A percentile compares a stretch with the other conserved stretches of the same genome.
Conservation (phyloP, 2,329 filamentous ascomycete genomes). For the Epichloe uncinata region DNA sequence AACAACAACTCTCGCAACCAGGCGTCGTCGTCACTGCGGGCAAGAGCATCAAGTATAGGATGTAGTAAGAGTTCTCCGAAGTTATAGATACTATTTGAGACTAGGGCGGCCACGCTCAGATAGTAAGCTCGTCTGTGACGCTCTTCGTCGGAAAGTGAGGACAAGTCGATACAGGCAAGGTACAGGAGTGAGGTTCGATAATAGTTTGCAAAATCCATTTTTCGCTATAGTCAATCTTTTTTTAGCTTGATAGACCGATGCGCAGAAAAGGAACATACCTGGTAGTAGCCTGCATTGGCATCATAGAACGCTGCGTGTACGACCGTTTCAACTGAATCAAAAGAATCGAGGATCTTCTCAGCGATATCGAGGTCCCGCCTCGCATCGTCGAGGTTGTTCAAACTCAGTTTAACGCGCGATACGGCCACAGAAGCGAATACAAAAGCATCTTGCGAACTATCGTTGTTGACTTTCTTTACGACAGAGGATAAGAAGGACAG, state of each 20-base stretch:
- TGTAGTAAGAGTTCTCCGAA: constrained; percentile 98
- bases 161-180: constrained; percentile 85
- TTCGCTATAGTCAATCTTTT: constrained; percentile 31
- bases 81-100: constrained; percentile 96
- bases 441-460: constrained; percentile 86
- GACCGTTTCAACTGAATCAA: constrained; percentile 89
- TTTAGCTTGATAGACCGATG: neutral
- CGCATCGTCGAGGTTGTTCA: constrained; percentile 69
- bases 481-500: constrained; percentile 74
- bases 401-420: constrained; percentile 70
- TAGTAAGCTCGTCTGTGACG: constrained; percentile 79
- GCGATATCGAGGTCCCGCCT: constrained; percentile 77
- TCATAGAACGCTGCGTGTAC: constrained; percentile 96
- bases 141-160: constrained; percentile 59
- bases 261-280: constrained; percentile 29
- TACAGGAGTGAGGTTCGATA: constrained; percentile 97
- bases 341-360: constrained; percentile 76
- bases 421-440: constrained; percentile 89
- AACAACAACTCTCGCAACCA: constrained; percentile 96
- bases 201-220: constrained; percentile 88
- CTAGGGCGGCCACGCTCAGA: constrained; percentile 79
- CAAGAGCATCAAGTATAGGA: constrained; percentile 79
- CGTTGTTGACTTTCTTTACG: constrained; percentile 78
- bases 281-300: constrained; percentile 89
- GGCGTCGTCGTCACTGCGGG: constrained; percentile 53